phyloP scores from a whole-genome alignment of 371 early-diverging fungal genomes.

The Saksenaea vasiformis region DNA sequence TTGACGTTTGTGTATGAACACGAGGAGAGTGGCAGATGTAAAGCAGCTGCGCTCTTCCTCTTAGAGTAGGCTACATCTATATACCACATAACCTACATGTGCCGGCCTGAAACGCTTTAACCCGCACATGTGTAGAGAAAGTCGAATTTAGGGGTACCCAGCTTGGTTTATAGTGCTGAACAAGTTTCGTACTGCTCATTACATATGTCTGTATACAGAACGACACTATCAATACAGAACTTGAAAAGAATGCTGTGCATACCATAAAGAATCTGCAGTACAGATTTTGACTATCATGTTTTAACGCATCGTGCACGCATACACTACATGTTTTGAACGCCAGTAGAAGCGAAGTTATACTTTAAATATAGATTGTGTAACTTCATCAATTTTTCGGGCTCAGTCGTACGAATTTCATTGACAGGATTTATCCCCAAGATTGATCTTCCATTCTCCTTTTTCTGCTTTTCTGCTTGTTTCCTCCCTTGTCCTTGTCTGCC shows the following conservation, averaged over 20 bases:
- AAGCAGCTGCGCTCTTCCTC: not conserved
- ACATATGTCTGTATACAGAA: too few relatives aligned
- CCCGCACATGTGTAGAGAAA: not conserved
- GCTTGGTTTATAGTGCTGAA: not conserved
- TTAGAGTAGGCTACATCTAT: not conserved
- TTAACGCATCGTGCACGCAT: not conserved
- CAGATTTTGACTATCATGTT: not conserved
- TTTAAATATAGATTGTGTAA: constrained; percentile 2
- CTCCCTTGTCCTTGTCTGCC: not conserved
- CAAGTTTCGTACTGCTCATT: too few relatives aligned
- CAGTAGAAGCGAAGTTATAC: not conserved
- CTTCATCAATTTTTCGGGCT: not conserved
- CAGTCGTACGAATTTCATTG: not conserved
- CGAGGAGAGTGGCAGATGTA: too few relatives aligned
- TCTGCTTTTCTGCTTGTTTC: constrained; percentile 17
- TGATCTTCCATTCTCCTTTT: constrained; percentile 10
- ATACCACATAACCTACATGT: not conserved
- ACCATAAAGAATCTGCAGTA: too few relatives aligned
- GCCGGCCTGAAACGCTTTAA: not conserved
- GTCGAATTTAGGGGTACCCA: not conserved
- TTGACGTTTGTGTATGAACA: too few relatives aligned
- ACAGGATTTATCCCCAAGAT: not conserved
- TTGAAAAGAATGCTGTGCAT: too few relatives aligned
- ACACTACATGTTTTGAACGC: not conserved
- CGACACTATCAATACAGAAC: too few relatives aligned